Evolutionary conservation across 129 eudicot species (phyloP).

Genomic region (Smallanthus sonchifolius): DNA sequence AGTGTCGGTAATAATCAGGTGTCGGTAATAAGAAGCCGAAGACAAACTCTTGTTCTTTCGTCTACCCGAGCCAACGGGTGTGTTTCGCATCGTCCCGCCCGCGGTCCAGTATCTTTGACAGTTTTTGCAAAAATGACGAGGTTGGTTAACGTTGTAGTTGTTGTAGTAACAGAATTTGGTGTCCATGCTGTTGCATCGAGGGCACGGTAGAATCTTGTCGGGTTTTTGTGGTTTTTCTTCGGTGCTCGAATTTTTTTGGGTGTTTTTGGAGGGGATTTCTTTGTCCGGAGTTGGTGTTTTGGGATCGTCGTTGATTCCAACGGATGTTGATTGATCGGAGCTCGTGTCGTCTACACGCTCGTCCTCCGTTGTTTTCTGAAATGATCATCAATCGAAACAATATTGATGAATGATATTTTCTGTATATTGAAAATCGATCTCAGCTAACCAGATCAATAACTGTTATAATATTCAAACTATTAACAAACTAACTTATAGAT

Average conservation of each 20-base stretch:
- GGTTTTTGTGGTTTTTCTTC: conserved; percentile 62
- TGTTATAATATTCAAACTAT: no score
- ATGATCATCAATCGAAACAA: not conserved
- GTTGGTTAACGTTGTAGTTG: conserved; percentile 77
- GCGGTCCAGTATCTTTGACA: conserved; percentile 88
- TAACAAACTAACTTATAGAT: no score
- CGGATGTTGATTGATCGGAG: conserved; percentile 29
- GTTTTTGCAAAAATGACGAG: conserved; percentile 70
- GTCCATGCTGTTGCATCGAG: conserved; percentile 78
- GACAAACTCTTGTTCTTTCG: conserved; percentile 57
- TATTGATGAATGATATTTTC: no score
- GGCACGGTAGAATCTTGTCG: conserved; percentile 69
- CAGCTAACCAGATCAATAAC: no score
- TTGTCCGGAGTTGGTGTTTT: conserved; percentile 37
- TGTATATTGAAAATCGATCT: no score
- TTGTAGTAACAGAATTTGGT: conserved; percentile 82
- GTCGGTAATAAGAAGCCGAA: conserved; percentile 37
- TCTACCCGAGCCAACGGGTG: conserved; percentile 78
- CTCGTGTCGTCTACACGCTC: conserved; percentile 26
- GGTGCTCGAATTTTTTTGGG: conserved; percentile 12
- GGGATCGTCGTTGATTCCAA: conserved; percentile 39
- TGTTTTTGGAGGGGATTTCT: conserved; percentile 35
- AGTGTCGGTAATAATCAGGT: conserved; percentile 32
- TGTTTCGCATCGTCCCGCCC: conserved; percentile 81
- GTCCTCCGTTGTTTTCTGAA: conserved; percentile 31